phyloP scores from a whole-genome alignment of 768 basidiomycete genomes.

The Coprinopsis cinerea region DNA sequence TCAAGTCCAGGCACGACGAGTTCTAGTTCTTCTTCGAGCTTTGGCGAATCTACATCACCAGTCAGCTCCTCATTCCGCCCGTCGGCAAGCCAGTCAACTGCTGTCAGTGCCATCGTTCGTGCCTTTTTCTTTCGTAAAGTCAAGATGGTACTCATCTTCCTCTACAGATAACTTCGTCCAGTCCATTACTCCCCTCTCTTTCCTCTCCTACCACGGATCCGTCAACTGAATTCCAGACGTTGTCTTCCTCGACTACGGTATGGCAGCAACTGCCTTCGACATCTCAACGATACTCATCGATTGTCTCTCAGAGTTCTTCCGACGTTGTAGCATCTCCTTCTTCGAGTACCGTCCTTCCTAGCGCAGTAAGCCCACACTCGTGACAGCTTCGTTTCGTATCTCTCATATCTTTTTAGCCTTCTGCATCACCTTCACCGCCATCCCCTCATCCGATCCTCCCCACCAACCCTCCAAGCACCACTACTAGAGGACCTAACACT shows the following conservation, averaged over 20 bases:
- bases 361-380: conserved; percentile 1
- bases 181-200: no score
- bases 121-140: no score
- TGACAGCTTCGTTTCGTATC: not conserved
- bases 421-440: not conserved
- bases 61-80: no score
- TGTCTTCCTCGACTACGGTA: not conserved
- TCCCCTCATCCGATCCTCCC: not conserved
- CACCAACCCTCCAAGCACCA: not conserved
- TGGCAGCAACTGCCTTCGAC: not conserved
- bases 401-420: not conserved
- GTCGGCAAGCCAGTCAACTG: no score
- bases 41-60: no score
- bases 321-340: not conserved
- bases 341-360: not conserved
- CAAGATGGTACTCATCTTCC: no score
- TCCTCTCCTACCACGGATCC: no score
- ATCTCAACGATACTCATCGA: not conserved
- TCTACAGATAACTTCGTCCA: no score
- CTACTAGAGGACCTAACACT: not conserved
- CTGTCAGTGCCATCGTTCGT: no score
- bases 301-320: conserved; percentile 1
- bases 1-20: no score
- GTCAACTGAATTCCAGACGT: no score
- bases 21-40: no score